Evolutionary conservation across 2,329 filamentous ascomycete genomes (phyloP).

Genomic region (Cladosporium sphaerospermum): DNA sequence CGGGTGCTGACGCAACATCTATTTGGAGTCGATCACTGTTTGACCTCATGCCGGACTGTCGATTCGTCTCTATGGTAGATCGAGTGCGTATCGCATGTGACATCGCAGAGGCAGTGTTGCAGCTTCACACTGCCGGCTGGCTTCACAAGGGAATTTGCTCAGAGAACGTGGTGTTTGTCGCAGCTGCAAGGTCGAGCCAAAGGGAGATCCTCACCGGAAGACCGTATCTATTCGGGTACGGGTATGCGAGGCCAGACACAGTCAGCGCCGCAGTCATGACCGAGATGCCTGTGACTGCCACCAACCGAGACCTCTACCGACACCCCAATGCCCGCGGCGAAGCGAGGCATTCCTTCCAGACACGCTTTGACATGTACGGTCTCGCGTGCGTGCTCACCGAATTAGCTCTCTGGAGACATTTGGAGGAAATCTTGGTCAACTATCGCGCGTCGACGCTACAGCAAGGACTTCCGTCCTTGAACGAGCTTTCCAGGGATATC

Average conservation of each 20-base stretch:
- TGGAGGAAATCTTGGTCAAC: not conserved
- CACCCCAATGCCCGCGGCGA: not conserved
- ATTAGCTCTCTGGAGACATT: not conserved
- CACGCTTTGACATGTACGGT: not conserved
- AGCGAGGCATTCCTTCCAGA: not conserved
- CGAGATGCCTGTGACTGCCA: not conserved
- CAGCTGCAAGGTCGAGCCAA: not conserved
- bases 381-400: not conserved
- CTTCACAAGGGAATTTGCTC: not conserved
- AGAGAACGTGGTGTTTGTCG: not conserved
- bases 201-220: not conserved
- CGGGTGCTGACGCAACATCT: not conserved
- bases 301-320: not conserved
- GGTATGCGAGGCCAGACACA: not conserved
- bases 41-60: not conserved
- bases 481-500: not conserved
- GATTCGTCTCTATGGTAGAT: not conserved
- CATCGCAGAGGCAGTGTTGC: not conserved
- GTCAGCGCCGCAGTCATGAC: not conserved
- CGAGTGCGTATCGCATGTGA: not conserved
- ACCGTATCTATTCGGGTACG: not conserved
- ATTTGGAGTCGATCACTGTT: not conserved
- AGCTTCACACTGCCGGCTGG: not conserved
- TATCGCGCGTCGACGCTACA: not conserved
- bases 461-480: not conserved